Percentiles rank a stretch among this genome's conserved stretches.
These are phyloP conservation scores for Phytophthora macrochlamydospora DNA, from an alignment of 352 stramenopile species.

Conservation along the genomic window DNA sequence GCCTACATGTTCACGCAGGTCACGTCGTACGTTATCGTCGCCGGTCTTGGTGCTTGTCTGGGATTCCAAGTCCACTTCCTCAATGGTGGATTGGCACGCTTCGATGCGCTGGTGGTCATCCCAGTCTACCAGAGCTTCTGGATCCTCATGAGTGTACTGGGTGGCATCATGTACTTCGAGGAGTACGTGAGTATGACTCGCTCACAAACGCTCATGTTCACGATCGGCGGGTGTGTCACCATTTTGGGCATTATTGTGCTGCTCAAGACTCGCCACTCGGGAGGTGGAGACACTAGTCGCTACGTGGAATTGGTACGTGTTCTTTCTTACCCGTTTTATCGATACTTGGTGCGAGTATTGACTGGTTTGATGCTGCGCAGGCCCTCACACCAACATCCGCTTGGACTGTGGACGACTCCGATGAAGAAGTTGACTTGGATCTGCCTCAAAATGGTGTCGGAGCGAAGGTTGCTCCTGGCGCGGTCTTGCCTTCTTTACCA, in stretches of 20 bases:
- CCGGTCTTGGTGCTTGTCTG: constrained; percentile 67
- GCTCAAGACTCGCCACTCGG: constrained; percentile 60
- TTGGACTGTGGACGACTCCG: constrained; percentile 82
- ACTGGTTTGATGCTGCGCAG: constrained; percentile 30
- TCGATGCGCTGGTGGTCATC: constrained; percentile 89
- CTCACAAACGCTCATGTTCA: constrained; percentile 83
- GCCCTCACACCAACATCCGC: constrained; percentile 77
- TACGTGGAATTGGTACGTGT: constrained; percentile 76
- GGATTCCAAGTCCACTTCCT: constrained; percentile 88
- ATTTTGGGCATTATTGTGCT: constrained; percentile 81
- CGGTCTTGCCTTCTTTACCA: constrained; percentile 7
- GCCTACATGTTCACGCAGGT: constrained; percentile 78
- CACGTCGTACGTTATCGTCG: constrained; percentile 83
- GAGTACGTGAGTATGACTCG: constrained; percentile 88
- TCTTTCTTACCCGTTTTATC: not conserved
- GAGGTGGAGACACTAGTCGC: constrained; percentile 37
- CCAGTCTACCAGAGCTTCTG: constrained; percentile 93
- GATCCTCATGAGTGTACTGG: constrained; percentile 90
- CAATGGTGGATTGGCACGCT: constrained; percentile 88
- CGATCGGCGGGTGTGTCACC: constrained; percentile 71
- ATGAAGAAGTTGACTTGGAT: constrained; percentile 81
- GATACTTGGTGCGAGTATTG: not conserved
- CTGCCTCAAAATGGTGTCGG: constrained; percentile 36
- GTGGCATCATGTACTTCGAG: constrained; percentile 93
- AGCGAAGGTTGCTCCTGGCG: constrained; percentile 27